These are phyloP conservation scores for Galerina marginata DNA, from an alignment of 768 basidiomycete species.

Conservation along the genomic window DNA sequence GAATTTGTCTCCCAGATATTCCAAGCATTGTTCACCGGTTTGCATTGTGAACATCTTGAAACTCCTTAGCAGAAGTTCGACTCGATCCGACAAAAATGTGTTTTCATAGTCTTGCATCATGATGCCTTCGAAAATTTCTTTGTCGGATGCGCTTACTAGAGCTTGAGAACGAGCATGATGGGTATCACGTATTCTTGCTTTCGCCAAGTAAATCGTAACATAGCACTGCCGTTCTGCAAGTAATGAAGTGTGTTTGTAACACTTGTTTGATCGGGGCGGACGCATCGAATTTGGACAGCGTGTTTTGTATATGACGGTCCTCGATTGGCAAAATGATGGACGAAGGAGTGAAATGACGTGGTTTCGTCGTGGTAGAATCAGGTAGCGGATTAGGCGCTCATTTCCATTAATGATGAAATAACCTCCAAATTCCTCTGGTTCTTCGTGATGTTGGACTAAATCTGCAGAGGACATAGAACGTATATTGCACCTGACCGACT, in stretches of 20 bases:
- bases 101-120: conserved; percentile 97
- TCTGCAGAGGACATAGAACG: conserved; percentile 83
- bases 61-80: conserved; percentile 90
- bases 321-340: conserved; percentile 90
- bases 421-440: conserved; percentile 97
- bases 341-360: conserved; percentile 94
- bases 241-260: conserved; percentile 98
- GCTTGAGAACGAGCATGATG: conserved; percentile 97
- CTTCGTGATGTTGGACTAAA: conserved; percentile 90
- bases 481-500: conserved; percentile 96
- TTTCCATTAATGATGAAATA: conserved; percentile 99
- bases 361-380: conserved; percentile 94
- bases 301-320: conserved; percentile 95
- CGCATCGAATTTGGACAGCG: conserved; percentile 95
- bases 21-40: conserved; percentile 90
- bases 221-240: conserved; percentile 95
- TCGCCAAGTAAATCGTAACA: conserved; percentile 94
- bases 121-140: conserved; percentile 95
- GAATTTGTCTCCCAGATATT: conserved; percentile 97
- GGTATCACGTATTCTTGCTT: conserved; percentile 99
- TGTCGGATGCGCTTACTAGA: conserved; percentile 88
- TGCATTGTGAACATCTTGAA: conserved; percentile 92
- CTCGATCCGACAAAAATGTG: conserved; percentile 96
- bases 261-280: conserved; percentile 90
- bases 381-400: conserved; percentile 96